Conservation (phyloP, 345 rosid species). For the Rhizophora apiculata region DNA sequence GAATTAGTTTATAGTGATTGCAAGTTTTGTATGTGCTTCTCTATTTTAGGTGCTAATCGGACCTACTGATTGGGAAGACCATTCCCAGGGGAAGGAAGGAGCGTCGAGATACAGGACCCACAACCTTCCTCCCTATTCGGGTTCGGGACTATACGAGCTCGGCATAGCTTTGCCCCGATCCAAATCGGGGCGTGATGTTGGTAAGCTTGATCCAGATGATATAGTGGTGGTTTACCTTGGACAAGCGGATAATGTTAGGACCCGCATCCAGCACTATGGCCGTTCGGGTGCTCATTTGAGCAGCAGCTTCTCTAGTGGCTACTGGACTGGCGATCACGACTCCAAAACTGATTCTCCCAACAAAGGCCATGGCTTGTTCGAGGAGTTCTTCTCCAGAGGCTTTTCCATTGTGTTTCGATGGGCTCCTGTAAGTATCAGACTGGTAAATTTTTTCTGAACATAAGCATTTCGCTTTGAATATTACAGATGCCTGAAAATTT, state of each 20-base stretch:
- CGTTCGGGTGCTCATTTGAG: slow-evolving; percentile 79
- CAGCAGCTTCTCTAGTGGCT: slow-evolving; percentile 18
- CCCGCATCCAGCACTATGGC: slow-evolving; percentile 76
- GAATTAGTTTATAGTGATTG: background rate
- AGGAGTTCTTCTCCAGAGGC: slow-evolving; percentile 51
- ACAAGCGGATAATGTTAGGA: slow-evolving; percentile 79
- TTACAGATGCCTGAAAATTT: slow-evolving; percentile 1
- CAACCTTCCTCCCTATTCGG: slow-evolving; percentile 54
- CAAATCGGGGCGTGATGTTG: slow-evolving; percentile 26
- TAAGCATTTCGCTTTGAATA: too few relatives aligned
- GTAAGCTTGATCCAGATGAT: slow-evolving; percentile 42
- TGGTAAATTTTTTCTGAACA: background rate
- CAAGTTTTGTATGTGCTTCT: background rate
- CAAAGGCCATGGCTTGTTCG: slow-evolving; percentile 39
- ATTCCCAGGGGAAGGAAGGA: slow-evolving; percentile 60
- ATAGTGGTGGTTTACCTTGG: slow-evolving; percentile 67
- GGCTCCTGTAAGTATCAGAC: slow-evolving; percentile 56
- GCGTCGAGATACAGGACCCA: slow-evolving; percentile 69
- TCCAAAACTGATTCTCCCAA: slow-evolving; percentile 15
- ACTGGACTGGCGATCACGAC: slow-evolving; percentile 1
- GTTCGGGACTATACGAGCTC: slow-evolving; percentile 77
- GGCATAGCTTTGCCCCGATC: slow-evolving; percentile 37
- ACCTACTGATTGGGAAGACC: slow-evolving; percentile 70
- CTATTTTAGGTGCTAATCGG: slow-evolving; percentile 60
- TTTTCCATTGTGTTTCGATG: slow-evolving; percentile 60